Base-by-base conservation (phyloP, 75 land plant species). In the Ceratopteris richardii region DNA sequence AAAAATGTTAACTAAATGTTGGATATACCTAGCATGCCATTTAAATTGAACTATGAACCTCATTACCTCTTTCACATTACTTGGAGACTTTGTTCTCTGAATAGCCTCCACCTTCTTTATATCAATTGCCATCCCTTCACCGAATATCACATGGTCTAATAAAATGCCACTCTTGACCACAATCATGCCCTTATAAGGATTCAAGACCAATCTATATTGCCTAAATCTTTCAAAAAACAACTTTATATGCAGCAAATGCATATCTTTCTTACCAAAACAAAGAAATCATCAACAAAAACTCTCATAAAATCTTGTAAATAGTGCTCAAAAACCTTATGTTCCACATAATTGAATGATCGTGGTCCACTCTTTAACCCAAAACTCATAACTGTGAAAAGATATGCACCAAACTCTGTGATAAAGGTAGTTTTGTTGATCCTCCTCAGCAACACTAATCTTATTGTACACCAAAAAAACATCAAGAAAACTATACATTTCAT, bases 401-500 rank as follows among this genome's bases (percentile, higher is more conserved):
- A 56, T 0, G 28, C 53, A 0, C 67, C 58, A 58, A 29, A 65
- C 0, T 28, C 48, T 0, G n/a, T 65, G 4, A 42, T 55, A 26
- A 39, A 65, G 1, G 40, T 30, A 0, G 42, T 54, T 0, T 64
- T 64, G 1, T 30, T 2, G 4, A 21, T 0, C 37, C 54, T 57
- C n/a, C n/a, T n/a, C n/a, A 4, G 37, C 0, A 0, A 65, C 41
- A 0, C 12, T 9, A n/a, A 65, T 44, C 27, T 65, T 30, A 28
- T 65, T 56, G 18, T 65, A 65, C 0, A 58, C 30, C 0, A 6
- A 57, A 37, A 58, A 66, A 0, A 40, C 61, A 58, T 66, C 68
- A 16, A 66, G 14, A 16, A 66, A 46, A 17, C 25, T 29, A 21
- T 57, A 58, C 0, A 56, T 1, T 11, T 66, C 61, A 47, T 65